Conservation (phyloP, 306 rosid species). For the Morella rubra region DNA sequence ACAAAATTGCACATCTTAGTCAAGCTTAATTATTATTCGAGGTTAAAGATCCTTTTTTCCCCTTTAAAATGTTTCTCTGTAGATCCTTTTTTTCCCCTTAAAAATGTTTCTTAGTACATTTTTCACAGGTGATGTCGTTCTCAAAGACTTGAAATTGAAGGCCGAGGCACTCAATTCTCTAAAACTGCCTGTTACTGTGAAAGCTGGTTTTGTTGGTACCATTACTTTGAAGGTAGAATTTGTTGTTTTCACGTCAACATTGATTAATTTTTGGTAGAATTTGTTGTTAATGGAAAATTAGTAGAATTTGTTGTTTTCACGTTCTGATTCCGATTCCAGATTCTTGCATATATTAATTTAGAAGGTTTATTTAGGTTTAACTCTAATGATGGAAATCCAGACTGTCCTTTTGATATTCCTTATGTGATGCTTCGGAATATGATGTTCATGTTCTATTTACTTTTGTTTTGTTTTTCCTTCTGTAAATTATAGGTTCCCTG, state of each 20-base stretch:
- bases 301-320: too few species aligned
- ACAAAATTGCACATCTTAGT: background rate
- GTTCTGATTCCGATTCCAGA: too few species aligned
- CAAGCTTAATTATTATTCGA: background rate
- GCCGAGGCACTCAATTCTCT: constrained; percentile 93
- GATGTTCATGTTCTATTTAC: constrained; percentile 13
- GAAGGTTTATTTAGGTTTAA: background rate
- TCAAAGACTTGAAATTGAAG: constrained; percentile 89
- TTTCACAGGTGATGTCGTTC: constrained; percentile 87
- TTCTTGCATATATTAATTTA: too few species aligned
- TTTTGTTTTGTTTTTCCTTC: constrained; percentile 7
- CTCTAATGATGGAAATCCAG: background rate
- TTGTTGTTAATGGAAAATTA: too few species aligned
- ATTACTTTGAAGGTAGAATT: constrained; percentile 81
- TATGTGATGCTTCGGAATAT: constrained; percentile 18
- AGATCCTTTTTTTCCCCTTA: too few species aligned
- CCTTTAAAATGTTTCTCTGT: too few species aligned
- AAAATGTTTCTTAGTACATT: constrained; percentile 19
- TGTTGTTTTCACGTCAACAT: constrained; percentile 21
- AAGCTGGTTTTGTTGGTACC: constrained; percentile 94
- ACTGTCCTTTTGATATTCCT: background rate
- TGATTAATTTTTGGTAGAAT: constrained; percentile 13
- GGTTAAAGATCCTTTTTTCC: background rate
- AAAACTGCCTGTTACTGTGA: constrained; percentile 90
- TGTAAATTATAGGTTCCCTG: constrained; percentile 79